These are phyloP conservation scores for Pueraria montana DNA, from an alignment of 306 rosid genomes.

Conservation along the genomic window DNA sequence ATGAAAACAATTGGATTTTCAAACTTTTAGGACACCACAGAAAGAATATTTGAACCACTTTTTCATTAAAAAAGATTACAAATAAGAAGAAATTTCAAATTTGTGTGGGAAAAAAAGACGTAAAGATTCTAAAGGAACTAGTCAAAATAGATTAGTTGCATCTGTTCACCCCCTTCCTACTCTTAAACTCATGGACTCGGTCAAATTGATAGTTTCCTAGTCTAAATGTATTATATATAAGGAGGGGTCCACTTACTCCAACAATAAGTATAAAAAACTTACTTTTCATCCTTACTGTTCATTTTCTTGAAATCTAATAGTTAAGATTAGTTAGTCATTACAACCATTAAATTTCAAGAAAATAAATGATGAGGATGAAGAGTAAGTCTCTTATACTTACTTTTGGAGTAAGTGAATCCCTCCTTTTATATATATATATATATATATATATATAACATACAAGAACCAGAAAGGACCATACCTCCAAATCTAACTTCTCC, in stretches of 20 bases:
- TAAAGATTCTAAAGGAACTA: background rate
- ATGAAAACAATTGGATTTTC: slow-evolving; percentile 35
- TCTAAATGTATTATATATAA: no score
- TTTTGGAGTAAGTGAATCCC: no score
- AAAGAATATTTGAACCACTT: slow-evolving; percentile 1
- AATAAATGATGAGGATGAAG: no score
- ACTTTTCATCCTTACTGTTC: no score
- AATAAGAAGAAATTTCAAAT: slow-evolving; percentile 25
- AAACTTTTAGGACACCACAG: slow-evolving; percentile 27
- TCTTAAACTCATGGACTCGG: slow-evolving; percentile 17
- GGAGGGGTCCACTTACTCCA: no score
- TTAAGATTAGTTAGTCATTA: no score
- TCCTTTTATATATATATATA: no score
- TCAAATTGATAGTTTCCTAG: slow-evolving; percentile 32
- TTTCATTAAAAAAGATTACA: background rate
- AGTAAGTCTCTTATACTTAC: no score
- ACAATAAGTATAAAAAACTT: no score
- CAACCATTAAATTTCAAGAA: no score
- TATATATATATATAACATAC: no score
- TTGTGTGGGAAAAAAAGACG: background rate
- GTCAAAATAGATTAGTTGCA: background rate
- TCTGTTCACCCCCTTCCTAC: slow-evolving; percentile 16
- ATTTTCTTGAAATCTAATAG: no score
- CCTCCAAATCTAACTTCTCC: slow-evolving; percentile 90
- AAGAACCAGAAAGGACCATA: slow-evolving; percentile 52